Evolutionary conservation across 495 filamentous ascomycete species (phyloP), one percentile per base, ranked within the genome.

Genomic region (Hypoxylon perforatum): DNA sequence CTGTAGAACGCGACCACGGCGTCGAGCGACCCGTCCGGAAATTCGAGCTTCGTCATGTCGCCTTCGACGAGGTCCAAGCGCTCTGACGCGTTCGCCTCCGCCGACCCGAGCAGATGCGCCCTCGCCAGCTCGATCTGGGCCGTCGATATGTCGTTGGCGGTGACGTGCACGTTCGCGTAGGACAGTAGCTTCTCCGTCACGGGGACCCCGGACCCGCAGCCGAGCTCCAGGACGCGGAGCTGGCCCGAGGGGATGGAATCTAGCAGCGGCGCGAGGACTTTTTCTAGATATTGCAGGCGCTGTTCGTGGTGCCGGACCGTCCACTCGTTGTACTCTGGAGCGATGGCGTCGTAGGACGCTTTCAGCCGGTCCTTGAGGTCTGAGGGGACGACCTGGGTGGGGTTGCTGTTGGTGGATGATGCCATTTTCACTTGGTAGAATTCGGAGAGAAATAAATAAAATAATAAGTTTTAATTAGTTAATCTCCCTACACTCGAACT

Each of bases 131-230:
- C 60, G 17, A 80, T 33, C 59, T 80, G 76, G 3, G 66, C 56
- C 9, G 47, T 46, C 14, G 77, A 80, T 4, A 80, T 30, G 62
- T 80, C 77, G 56, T 76, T 77, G 42, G 71, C 76, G 6, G 62
- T 63, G 35, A 75, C 47, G 3, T 41, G 54, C 3, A 50, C 63
- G 15, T 42, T 19, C 18, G 50, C 51, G 22, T 45, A 39, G 7
- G 58, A 41, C 3, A 78, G 61, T 9, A 78, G 63, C n/a, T 28
- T 63, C 30, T 63, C 38, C 3, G 71, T 66, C 10, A 75, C 63
- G 1, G 77, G 77, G 18, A 69, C 22, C 19, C 77, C 77, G 14
- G 69, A 47, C 28, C 77, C 77, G 49, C 76, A 76, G 19, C 77
- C 77, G 8, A 78, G 71, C 21, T 79, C 77, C 10, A 79, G 75